phyloP scores from a whole-genome alignment of 441 rosid species.

The Euphorbia schlechtendalii region DNA sequence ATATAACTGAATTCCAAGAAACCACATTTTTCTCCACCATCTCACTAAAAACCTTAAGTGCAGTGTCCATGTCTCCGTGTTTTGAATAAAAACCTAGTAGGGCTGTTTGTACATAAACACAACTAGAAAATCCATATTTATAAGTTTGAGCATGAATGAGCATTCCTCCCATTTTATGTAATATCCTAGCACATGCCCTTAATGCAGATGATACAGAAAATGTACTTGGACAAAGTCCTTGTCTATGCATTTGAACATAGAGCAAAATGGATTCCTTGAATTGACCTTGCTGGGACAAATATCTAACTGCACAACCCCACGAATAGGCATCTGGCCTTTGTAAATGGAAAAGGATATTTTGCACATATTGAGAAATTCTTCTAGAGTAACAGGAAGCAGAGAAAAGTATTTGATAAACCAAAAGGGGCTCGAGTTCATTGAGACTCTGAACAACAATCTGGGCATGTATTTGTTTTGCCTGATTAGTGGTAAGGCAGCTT shows the following conservation, averaged over 20 bases:
- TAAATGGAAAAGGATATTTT: slow-evolving; percentile 30
- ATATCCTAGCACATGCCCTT: slow-evolving; percentile 46
- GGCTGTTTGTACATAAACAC: slow-evolving; percentile 60
- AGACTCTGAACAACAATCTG: slow-evolving; percentile 31
- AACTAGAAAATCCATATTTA: slow-evolving; percentile 41
- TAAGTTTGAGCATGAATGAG: slow-evolving; percentile 43
- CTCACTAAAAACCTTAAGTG: slow-evolving; percentile 38
- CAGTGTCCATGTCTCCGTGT: slow-evolving; percentile 41
- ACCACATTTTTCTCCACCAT: slow-evolving; percentile 38
- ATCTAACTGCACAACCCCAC: slow-evolving; percentile 56
- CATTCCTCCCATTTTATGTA: slow-evolving; percentile 26
- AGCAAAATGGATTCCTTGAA: slow-evolving; percentile 41
- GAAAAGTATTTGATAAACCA: slow-evolving; percentile 39
- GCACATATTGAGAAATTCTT: slow-evolving; percentile 29
- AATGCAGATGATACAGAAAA: slow-evolving; percentile 58
- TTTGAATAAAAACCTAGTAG: slow-evolving; percentile 52
- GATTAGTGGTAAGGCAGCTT: slow-evolving; percentile 26
- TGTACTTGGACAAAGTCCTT: slow-evolving; percentile 37
- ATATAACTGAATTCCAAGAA: slow-evolving; percentile 60
- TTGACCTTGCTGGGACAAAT: slow-evolving; percentile 44
- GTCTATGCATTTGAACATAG: slow-evolving; percentile 42
- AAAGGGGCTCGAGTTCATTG: slow-evolving; percentile 33
- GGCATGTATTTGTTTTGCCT: slow-evolving; percentile 46
- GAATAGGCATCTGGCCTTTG: slow-evolving; percentile 37
- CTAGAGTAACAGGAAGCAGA: slow-evolving; percentile 32